Conservation (phyloP, 2,329 filamentous ascomycete genomes). For the Colletotrichum higginsianum region DNA sequence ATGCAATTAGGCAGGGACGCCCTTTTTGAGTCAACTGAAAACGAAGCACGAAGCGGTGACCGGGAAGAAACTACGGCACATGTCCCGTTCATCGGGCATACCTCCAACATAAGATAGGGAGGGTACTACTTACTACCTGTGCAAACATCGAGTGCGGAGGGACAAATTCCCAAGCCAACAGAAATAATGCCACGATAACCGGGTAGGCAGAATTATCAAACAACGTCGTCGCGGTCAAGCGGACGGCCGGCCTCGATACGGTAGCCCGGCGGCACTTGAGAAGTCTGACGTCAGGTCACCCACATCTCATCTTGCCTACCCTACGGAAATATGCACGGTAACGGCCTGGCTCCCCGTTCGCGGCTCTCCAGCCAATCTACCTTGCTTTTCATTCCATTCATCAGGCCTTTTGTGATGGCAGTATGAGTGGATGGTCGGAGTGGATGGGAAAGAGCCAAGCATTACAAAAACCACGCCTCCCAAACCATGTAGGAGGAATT, state of each 20-base stretch:
- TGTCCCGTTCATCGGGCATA: too few relatives aligned
- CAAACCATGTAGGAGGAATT: not conserved
- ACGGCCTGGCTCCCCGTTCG: not conserved
- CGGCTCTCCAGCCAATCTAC: not conserved
- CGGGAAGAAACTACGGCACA: not conserved
- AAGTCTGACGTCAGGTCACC: not conserved
- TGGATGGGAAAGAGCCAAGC: slow-evolving; percentile 25
- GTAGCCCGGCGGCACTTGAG: not conserved
- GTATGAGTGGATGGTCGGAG: not conserved
- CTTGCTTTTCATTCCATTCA: slow-evolving; percentile 18
- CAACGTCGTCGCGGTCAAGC: too few relatives aligned
- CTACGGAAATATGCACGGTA: not conserved
- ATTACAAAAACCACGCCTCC: not conserved
- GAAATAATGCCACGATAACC: not conserved
- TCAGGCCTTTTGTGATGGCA: slow-evolving; percentile 3
- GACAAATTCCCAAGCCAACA: not conserved
- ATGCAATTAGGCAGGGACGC: slow-evolving; percentile 19
- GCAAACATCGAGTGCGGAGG: not conserved
- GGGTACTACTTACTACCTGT: not conserved
- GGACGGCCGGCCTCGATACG: too few relatives aligned
- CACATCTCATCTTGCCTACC: too few relatives aligned
- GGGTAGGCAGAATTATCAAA: too few relatives aligned
- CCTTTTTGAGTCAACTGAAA: slow-evolving; percentile 21
- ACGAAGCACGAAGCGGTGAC: slow-evolving; percentile 26
- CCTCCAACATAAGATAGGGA: not conserved